Conservation (phyloP, 768 basidiomycete species). For the Trametes punicea region DNA sequence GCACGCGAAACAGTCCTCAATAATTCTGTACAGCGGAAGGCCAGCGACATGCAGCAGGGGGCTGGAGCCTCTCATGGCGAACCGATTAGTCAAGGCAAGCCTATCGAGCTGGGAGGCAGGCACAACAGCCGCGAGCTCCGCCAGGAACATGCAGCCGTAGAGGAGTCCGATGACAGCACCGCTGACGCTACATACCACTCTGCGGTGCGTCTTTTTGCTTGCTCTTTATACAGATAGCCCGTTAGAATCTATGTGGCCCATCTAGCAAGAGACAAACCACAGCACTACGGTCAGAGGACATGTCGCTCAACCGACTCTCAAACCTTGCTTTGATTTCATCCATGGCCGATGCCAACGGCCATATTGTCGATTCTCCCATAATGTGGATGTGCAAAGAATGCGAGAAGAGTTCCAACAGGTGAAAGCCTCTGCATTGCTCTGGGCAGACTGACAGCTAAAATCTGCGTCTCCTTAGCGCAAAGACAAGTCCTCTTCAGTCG, state of each 20-base stretch:
- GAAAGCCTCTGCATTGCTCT: background rate
- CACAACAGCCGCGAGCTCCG: too few relatives aligned
- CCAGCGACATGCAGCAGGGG: too few relatives aligned
- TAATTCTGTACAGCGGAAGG: too few relatives aligned
- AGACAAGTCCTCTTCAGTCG: too few relatives aligned
- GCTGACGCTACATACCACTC: background rate
- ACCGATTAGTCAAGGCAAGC: too few relatives aligned
- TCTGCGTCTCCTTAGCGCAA: too few relatives aligned
- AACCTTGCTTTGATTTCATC: conserved; percentile 2
- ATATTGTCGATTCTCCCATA: conserved; percentile 14
- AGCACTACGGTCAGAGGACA: background rate
- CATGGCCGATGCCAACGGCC: conserved; percentile 2
- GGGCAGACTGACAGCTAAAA: background rate
- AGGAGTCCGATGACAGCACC: background rate
- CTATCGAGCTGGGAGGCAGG: too few relatives aligned
- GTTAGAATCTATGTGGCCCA: background rate
- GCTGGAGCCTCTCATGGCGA: too few relatives aligned
- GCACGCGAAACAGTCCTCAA: too few relatives aligned
- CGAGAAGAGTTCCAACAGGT: background rate
- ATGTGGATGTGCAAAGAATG: background rate
- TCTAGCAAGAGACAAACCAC: background rate
- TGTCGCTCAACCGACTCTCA: background rate
- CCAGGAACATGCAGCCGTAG: background rate
- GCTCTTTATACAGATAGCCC: background rate
- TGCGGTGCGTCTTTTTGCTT: background rate